Percentiles rank a stretch among this genome's conserved stretches.
Conservation (phyloP, 305 asterid genomes). For the Petunia hybrid region DNA sequence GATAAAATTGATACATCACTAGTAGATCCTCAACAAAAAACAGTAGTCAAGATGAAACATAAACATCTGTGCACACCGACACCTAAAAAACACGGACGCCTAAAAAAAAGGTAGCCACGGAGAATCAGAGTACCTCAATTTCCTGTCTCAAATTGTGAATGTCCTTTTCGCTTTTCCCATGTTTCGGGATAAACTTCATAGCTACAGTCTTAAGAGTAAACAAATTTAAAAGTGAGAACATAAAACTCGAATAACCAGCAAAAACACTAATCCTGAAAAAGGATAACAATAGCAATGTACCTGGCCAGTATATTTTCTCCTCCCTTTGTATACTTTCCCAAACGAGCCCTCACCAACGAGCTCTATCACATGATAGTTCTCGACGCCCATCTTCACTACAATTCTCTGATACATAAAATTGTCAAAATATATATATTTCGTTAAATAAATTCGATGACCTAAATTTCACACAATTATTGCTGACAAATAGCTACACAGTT, state of each 20-base stretch:
- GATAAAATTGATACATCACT: slow-evolving; percentile 36
- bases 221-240: slow-evolving; percentile 33
- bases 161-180: slow-evolving; percentile 97
- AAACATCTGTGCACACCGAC: background rate
- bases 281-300: slow-evolving; percentile 40
- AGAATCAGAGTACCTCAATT: slow-evolving; percentile 70
- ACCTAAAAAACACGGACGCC: background rate
- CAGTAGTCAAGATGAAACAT: slow-evolving; percentile 9
- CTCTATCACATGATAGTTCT: slow-evolving; percentile 90
- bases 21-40: slow-evolving; percentile 6
- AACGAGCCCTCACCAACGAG: slow-evolving; percentile 98
- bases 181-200: slow-evolving; percentile 97
- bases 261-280: slow-evolving; percentile 4
- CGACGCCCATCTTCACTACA: slow-evolving; percentile 70
- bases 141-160: slow-evolving; percentile 91
- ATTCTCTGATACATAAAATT: background rate
- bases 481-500: background rate
- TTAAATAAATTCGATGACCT: background rate
- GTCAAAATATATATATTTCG: background rate
- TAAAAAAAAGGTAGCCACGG: background rate
- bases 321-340: slow-evolving; percentile 97
- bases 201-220: slow-evolving; percentile 79
- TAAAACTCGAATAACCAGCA: slow-evolving; percentile 24
- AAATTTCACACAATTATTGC: background rate
- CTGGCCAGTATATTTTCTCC: slow-evolving; percentile 96